phyloP scores from a whole-genome alignment of 1,139 yeast species.

The Pichia sp. region DNA sequence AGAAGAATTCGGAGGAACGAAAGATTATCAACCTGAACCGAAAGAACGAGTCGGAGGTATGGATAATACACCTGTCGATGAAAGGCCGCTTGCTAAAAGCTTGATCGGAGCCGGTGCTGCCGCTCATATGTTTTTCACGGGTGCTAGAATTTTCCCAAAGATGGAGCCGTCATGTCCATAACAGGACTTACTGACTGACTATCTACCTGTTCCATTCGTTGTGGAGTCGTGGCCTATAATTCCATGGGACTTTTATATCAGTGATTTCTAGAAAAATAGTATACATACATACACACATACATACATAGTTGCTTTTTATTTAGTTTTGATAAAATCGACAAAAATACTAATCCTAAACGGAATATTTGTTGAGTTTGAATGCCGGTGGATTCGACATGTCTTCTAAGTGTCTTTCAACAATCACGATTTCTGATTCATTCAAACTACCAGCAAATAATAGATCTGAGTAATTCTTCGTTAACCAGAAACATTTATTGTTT shows the following conservation, averaged over 20 bases:
- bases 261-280: no score
- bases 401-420: slow-evolving; percentile 71
- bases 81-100: slow-evolving; percentile 41
- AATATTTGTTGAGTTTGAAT: slow-evolving; percentile 62
- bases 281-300: no score
- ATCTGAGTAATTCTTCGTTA: slow-evolving; percentile 71
- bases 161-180: slow-evolving; percentile 18
- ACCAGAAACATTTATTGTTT: slow-evolving; percentile 49
- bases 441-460: slow-evolving; percentile 55
- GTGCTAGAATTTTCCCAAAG: slow-evolving; percentile 46
- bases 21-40: slow-evolving; percentile 42
- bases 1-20: slow-evolving; percentile 47
- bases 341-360: slow-evolving; percentile 37
- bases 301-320: no score
- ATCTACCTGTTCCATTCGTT: no score
- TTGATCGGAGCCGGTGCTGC: slow-evolving; percentile 62
- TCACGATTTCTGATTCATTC: slow-evolving; percentile 47
- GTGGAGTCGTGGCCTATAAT: no score
- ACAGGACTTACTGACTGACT: no score
- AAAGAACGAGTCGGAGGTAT: slow-evolving; percentile 40
- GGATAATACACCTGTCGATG: slow-evolving; percentile 27
- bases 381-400: slow-evolving; percentile 63
- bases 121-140: slow-evolving; percentile 62
- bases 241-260: no score
- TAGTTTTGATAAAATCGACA: not conserved